Conservation (phyloP, 176 grass and related monocot genomes). For the Aegilops umbellulata region DNA sequence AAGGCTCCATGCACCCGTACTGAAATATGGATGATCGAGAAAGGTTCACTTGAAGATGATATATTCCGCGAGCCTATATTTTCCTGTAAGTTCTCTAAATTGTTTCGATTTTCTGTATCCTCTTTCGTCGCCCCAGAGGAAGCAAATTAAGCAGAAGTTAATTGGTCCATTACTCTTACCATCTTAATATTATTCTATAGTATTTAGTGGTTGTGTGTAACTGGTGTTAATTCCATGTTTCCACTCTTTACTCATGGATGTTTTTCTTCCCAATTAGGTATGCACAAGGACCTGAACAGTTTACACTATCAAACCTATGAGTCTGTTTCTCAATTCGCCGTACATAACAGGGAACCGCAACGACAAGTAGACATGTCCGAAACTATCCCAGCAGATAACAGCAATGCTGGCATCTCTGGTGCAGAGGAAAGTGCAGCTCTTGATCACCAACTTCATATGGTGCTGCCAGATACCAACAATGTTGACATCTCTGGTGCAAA, state of each 20-base stretch:
- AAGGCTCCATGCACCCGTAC: conserved; percentile 98
- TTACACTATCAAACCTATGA: conserved; percentile 51
- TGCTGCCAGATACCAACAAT: too few species aligned
- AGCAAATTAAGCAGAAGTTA: conserved; percentile 10
- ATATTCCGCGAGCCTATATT: conserved; percentile 75
- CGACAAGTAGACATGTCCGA: conserved; percentile 13
- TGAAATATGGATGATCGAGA: conserved; percentile 98
- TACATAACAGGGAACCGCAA: conserved; percentile 31
- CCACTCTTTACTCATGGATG: background rate
- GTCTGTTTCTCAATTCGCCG: conserved; percentile 11
- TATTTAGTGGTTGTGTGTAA: background rate
- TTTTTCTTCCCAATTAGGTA: conserved; percentile 46
- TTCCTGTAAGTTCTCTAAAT: conserved; percentile 48
- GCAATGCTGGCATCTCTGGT: conserved; percentile 6
- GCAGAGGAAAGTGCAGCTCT: too few species aligned
- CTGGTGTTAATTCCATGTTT: background rate
- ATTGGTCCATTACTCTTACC: background rate
- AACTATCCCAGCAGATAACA: conserved; percentile 29
- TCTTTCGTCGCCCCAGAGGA: background rate
- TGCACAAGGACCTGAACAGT: conserved; percentile 58
- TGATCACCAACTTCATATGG: too few species aligned
- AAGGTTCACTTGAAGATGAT: conserved; percentile 86
- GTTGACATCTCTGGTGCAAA: too few species aligned
- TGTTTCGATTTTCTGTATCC: conserved; percentile 15
- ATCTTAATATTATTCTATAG: conserved; percentile 4